These are phyloP conservation scores for Lipomyces orientalis DNA, from an alignment of 805 yeast species.

Conservation along the genomic window DNA sequence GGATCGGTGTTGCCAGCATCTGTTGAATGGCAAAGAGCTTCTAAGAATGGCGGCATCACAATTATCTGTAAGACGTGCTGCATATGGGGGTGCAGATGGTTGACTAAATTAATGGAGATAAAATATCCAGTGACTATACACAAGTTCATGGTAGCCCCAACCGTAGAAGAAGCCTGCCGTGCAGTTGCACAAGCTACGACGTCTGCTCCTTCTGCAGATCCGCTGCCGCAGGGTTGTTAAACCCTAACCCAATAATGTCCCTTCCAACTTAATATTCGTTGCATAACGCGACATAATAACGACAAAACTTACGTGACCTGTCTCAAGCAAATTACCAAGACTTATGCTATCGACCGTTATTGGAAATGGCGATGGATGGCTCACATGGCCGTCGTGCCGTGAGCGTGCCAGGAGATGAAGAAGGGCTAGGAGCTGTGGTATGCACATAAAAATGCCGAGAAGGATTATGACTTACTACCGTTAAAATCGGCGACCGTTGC, in stretches of 20 bases:
- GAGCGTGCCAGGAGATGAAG: neutral
- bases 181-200: neutral
- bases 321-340: neutral
- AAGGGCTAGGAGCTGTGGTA: neutral
- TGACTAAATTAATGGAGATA: neutral
- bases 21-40: neutral
- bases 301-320: neutral
- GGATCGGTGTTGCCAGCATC: conserved; percentile 3
- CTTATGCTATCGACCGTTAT: neutral
- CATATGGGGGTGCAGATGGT: neutral
- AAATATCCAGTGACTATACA: neutral
- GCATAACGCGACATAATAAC: neutral
- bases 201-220: neutral
- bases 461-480: neutral
- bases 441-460: conserved; percentile 1
- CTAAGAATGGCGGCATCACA: conserved; percentile 1
- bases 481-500: neutral
- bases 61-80: neutral
- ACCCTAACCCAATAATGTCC: neutral
- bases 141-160: neutral
- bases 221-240: neutral
- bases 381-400: conserved; percentile 1
- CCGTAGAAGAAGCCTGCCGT: conserved; percentile 1
- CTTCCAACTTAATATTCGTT: neutral
- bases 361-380: neutral